phyloP scores from a whole-genome alignment of 345 rosid species.

The Ricinus communis region DNA sequence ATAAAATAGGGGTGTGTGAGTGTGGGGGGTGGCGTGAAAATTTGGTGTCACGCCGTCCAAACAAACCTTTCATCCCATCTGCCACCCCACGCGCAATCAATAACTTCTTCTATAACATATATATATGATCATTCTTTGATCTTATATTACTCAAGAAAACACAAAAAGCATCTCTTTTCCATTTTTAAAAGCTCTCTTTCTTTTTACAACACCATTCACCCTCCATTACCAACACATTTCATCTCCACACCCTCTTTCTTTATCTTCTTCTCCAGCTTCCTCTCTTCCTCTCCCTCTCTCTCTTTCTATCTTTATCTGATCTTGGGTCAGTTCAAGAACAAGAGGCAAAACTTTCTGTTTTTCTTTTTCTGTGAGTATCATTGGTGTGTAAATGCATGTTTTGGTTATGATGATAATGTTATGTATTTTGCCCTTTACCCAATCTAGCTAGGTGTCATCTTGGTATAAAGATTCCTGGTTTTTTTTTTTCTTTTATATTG shows the following conservation, averaged over 20 bases:
- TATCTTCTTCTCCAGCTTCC: background rate
- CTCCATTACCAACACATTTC: slow-evolving; percentile 17
- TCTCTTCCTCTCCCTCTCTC: too few relatives aligned
- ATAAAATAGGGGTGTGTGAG: slow-evolving; percentile 57
- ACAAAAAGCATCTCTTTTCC: background rate
- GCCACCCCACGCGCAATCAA: slow-evolving; percentile 98
- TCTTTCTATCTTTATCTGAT: slow-evolving; percentile 5
- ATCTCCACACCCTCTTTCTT: background rate
- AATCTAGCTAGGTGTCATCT: too few relatives aligned
- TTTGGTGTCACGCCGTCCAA: slow-evolving; percentile 88
- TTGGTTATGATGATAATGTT: background rate
- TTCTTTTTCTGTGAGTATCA: slow-evolving; percentile 10
- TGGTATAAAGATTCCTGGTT: too few relatives aligned
- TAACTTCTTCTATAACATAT: slow-evolving; percentile 12
- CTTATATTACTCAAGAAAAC: background rate
- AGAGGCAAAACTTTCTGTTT: background rate
- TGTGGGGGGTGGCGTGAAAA: slow-evolving; percentile 63
- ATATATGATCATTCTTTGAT: background rate
- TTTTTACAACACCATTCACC: slow-evolving; percentile 18
- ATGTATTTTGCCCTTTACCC: too few relatives aligned
- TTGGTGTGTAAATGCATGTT: background rate
- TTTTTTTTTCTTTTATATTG: too few relatives aligned
- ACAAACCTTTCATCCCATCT: slow-evolving; percentile 50
- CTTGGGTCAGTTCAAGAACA: slow-evolving; percentile 11
- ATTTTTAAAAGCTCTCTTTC: slow-evolving; percentile 1